Evolutionary conservation across 495 filamentous ascomycete species (phyloP).

Genomic region (Podospora anserina): DNA sequence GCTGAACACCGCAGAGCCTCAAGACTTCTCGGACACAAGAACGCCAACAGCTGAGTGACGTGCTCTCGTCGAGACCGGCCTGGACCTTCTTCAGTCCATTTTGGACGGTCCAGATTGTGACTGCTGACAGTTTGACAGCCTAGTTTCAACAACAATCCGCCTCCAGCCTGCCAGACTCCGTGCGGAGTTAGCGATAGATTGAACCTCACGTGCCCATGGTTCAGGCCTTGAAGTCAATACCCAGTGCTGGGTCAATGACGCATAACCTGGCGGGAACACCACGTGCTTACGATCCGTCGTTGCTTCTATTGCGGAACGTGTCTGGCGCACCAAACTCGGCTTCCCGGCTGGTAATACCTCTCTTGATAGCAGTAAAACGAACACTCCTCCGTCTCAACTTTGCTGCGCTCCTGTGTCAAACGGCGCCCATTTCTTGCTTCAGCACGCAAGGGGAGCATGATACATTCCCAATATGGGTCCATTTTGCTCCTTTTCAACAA

Average conservation of each 20-base stretch:
- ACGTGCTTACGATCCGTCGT: background rate
- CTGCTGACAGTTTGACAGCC: background rate
- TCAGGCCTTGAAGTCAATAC: background rate
- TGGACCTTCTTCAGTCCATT: conserved; percentile 2
- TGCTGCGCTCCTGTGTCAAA: background rate
- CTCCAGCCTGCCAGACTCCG: background rate
- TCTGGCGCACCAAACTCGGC: background rate
- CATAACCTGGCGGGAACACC: background rate
- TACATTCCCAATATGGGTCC: conserved; percentile 2
- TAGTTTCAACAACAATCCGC: background rate
- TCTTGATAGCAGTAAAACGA: background rate
- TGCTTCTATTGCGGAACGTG: background rate
- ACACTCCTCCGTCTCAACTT: background rate
- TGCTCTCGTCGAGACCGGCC: background rate
- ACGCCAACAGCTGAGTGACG: no score
- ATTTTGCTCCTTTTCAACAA: background rate
- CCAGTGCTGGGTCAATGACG: background rate
- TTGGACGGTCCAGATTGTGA: background rate
- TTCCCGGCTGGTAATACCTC: background rate
- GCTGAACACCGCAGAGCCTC: conserved; percentile 22
- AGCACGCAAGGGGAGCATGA: background rate
- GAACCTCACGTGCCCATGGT: background rate
- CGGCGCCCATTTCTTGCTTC: no score
- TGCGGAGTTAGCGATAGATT: background rate
- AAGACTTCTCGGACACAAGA: background rate